Evolutionary conservation across 495 filamentous ascomycete species (phyloP), one percentile per base, ranked within the genome.

Genomic region (Hypoxylon crocopeplum): DNA sequence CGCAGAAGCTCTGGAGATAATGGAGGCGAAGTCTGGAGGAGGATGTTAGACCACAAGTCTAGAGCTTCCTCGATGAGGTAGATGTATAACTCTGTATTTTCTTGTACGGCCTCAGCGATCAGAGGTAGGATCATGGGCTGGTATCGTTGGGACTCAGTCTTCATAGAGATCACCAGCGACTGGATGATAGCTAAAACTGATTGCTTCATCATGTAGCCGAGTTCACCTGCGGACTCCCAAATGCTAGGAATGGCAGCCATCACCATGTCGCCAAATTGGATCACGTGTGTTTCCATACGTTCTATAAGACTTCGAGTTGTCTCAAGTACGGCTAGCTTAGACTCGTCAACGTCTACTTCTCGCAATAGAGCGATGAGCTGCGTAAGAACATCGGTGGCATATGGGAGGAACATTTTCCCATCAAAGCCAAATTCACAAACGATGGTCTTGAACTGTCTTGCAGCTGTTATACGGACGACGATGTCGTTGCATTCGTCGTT

Each of bases 1-100:
- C 82, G 76, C 3, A 92, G 71, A 12, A 96, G 77, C 3, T 86
- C 87, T 0, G 80, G 75, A 2, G 85, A 81, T 10, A 89, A 77
- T 0, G 90, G 87, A 3, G 82, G 70, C 3, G 82, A 80, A 15
- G 87, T 90, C 59, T 94, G 87, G 41, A 77, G 74, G 19, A 97
- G 69, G n/a, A 96, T 82, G 1, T 87, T 79, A 13, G 82, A 78
- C 92, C 92, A 97, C 17, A 98, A 82, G 24, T 97, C 92, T 10
- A 98, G 77, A 0, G 92, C 90, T 64, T 98, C 94, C 53, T 98
- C 94, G 8, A 96, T 81, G 6, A 98, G 86, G 66, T 96, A 94
- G 5, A 95, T 69, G 58, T 89, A 84, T 22, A 87, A 84, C 24
- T 92, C 85, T 4, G 90, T 93, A n/a, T 82, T 84, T 3, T 88